Percentiles rank a stretch among this genome's conserved stretches.
Conservation (phyloP, 805 yeast species). For the Kregervanrija pseudodelftensis region DNA sequence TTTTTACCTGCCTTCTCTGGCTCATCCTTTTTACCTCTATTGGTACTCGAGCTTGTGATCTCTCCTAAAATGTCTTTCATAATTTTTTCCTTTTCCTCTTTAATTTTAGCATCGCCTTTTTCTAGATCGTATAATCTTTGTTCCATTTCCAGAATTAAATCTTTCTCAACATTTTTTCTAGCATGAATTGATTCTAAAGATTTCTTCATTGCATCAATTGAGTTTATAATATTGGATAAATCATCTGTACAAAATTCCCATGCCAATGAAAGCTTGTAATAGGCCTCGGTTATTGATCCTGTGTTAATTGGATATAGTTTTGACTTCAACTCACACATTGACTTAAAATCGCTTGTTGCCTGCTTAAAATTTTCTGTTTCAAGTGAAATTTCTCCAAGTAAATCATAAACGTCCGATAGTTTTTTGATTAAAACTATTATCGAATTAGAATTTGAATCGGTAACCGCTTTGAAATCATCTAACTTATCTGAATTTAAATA, state of each 20-base stretch:
- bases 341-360: slow-evolving; percentile 61
- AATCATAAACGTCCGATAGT: slow-evolving; percentile 66
- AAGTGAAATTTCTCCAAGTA: slow-evolving; percentile 82
- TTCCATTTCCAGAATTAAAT: slow-evolving; percentile 47
- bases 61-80: slow-evolving; percentile 54
- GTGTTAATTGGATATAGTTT: slow-evolving; percentile 46
- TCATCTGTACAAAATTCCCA: slow-evolving; percentile 60
- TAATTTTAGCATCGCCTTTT: slow-evolving; percentile 41
- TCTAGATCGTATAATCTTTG: slow-evolving; percentile 49
- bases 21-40: not conserved
- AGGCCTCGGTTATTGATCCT: slow-evolving; percentile 65
- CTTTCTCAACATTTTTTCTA: slow-evolving; percentile 35
- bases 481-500: slow-evolving; percentile 17
- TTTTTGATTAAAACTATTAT: slow-evolving; percentile 33
- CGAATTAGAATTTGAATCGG: not conserved
- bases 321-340: slow-evolving; percentile 47
- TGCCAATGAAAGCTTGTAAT: slow-evolving; percentile 75
- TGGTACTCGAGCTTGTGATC: slow-evolving; percentile 12
- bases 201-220: slow-evolving; percentile 36
- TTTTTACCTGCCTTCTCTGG: slow-evolving; percentile 8
- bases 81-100: slow-evolving; percentile 45
- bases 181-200: slow-evolving; percentile 38
- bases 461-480: slow-evolving; percentile 4
- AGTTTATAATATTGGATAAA: slow-evolving; percentile 44
- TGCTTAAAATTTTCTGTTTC: slow-evolving; percentile 85